These are phyloP conservation scores for Hypomontagnella submonticulosa DNA, from an alignment of 495 filamentous ascomycete genomes.

Conservation along the genomic window DNA sequence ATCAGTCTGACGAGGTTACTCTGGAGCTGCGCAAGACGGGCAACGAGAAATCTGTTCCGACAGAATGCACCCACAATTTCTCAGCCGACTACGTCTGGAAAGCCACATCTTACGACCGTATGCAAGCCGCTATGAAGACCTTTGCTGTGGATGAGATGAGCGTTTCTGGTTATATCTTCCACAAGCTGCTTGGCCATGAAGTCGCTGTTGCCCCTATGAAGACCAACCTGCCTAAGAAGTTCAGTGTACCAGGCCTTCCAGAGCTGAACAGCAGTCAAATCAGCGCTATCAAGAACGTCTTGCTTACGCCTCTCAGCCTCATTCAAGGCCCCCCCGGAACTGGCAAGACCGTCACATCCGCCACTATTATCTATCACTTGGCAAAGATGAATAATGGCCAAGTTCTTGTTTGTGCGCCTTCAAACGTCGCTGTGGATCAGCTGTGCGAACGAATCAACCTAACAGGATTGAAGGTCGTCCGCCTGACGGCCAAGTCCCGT, in stretches of 20 bases:
- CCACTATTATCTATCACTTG: constrained; percentile 97
- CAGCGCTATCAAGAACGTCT: constrained; percentile 93
- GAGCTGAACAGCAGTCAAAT: constrained; percentile 97
- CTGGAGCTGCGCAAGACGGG: constrained; percentile 81
- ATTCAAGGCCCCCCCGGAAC: constrained; percentile 98
- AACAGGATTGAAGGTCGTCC: constrained; percentile 96
- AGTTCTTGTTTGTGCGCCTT: constrained; percentile 95
- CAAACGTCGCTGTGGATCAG: constrained; percentile 98
- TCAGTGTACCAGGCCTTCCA: constrained; percentile 93
- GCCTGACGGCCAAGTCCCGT: constrained; percentile 96
- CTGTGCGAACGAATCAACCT: constrained; percentile 97
- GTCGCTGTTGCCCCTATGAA: constrained; percentile 97
- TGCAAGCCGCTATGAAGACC: constrained; percentile 99
- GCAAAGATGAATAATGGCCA: constrained; percentile 95
- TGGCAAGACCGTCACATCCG: constrained; percentile 99
- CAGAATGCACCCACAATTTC: constrained; percentile 98
- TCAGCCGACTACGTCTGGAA: constrained; percentile 99
- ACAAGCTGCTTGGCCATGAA: constrained; percentile 95
- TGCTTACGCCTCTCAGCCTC: constrained; percentile 91
- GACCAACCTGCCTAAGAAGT: constrained; percentile 94
- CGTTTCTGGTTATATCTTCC: constrained; percentile 98
- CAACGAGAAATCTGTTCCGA: constrained; percentile 93
- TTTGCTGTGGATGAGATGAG: constrained; percentile 99
- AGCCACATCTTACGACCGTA: constrained; percentile 97
- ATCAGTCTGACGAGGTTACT: constrained; percentile 97